Evolutionary conservation across 805 yeast species (phyloP).

Genomic region (Tetrapisispora fleetii): DNA sequence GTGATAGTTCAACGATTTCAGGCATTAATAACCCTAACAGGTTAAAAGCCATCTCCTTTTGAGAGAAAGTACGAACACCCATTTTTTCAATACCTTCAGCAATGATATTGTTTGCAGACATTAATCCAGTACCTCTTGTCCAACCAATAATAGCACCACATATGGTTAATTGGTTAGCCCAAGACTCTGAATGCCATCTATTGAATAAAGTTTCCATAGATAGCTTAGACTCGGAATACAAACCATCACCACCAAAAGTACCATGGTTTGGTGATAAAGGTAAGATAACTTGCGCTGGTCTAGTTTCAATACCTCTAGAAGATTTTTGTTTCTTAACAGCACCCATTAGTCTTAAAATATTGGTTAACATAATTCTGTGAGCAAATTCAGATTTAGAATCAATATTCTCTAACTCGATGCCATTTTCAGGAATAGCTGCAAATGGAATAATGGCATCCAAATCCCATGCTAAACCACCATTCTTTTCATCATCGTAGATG

Average conservation of each 20-base stretch:
- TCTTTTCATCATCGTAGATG: slow-evolving; percentile 73
- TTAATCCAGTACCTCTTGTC: slow-evolving; percentile 99
- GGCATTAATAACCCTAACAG: slow-evolving; percentile 89
- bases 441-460: slow-evolving; percentile 93
- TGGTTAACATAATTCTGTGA: slow-evolving; percentile 96
- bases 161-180: slow-evolving; percentile 88
- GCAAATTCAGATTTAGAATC: slow-evolving; percentile 96
- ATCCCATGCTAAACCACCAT: slow-evolving; percentile 96
- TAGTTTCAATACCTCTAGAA: slow-evolving; percentile 68
- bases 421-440: slow-evolving; percentile 98
- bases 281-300: slow-evolving; percentile 95
- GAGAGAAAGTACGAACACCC: slow-evolving; percentile 97
- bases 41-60: slow-evolving; percentile 99
- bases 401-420: slow-evolving; percentile 85
- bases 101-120: slow-evolving; percentile 93
- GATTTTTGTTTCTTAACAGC: slow-evolving; percentile 76
- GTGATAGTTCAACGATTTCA: slow-evolving; percentile 74
- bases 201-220: slow-evolving; percentile 93
- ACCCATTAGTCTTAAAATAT: slow-evolving; percentile 86
- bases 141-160: slow-evolving; percentile 99
- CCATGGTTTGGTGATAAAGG: slow-evolving; percentile 99
- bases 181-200: slow-evolving; percentile 97
- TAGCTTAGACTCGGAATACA: slow-evolving; percentile 94
- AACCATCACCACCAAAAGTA: slow-evolving; percentile 96
- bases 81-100: slow-evolving; percentile 94